Base-by-base conservation (phyloP, 2,329 filamentous ascomycete genomes). In the Diplodia intermedia region DNA sequence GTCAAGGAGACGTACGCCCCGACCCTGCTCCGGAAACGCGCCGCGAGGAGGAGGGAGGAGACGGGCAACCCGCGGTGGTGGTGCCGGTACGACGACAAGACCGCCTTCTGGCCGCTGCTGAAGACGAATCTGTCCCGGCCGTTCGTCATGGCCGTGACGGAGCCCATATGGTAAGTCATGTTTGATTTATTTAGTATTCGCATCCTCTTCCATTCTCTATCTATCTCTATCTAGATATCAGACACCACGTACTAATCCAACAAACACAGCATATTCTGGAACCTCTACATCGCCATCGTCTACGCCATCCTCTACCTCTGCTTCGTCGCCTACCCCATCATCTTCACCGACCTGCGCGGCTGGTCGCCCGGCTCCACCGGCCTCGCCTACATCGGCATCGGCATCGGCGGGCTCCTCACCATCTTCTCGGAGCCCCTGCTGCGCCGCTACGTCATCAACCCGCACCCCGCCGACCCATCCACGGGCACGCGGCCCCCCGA, bases 221-320 rank as follows among this genome's bases (percentile, higher is more conserved):
- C 47, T 1, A 14, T 8, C 18, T 50, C 60, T 11, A 8, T 14
- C 20, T 29, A 7, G 23, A 29, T 26, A 29, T 36, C 15, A 8
- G 6, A 31, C 26, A 11, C 9, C 12, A 8, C 56, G 66, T 53
- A n/a, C 26, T 67, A 26, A 26, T 26, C 23, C 23, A 52, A 7
- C 53, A 47, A 72, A 68, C 69, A 15, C 68, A 90, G 89, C 81
- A 91, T 94, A 36, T 89, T 89, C 76, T 94, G 88, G 88, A 86
- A 90, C 73, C 77, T 89, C 40, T 91, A 90, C 72, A 87, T 91
- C 70, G 86, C 91, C 0, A 82, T 97, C 49, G 88, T 97, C 43
- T 97, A 97, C 77, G 91, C 89, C 20, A 93, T 97, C 50, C 83
- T 97, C 1, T 95, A 95, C 75, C 88, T 97, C 38, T 96, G 92